Base-by-base conservation (phyloP, 805 yeast genomes). In the Myxozyma lipomycoides region DNA sequence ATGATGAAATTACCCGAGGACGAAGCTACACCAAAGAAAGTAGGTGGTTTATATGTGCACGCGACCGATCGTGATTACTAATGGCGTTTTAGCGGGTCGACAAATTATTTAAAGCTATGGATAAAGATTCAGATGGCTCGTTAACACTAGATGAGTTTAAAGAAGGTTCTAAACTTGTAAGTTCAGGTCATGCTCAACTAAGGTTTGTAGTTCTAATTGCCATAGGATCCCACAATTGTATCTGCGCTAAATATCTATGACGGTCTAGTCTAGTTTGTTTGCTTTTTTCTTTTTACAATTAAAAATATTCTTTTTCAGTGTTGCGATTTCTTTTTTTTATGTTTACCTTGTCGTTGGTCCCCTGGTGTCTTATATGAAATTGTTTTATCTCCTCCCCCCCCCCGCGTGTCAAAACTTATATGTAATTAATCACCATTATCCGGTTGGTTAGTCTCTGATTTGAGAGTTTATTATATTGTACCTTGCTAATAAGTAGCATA, bases 1-100 rank as follows among this genome's bases (percentile, higher is more conserved):
- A 88, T 90, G 91, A 95, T 90, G 51, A 82, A 82, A 55, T 74
- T 89, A 46, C 86, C 87, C 18, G 91, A 82, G 21, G 96, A 90
- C 64, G 98, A 90, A 62, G 79, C 82, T 40, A 89, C 98, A 0
- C 98, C 98, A 0, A 96, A 90, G 62, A 73, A 82, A 59, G 62
- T 59, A 45, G 3, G 51, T 37, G n/a, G n/a, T n/a, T n/a, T n/a
- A 24, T 18, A 32, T 4, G 39, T 19, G 9, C 19, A n/a, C 15
- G 19, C n/a, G n/a, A 23, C 3, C 18, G 19, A 3, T 4, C 17
- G 40, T 3, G 19, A n/a, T 21, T 3, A 38, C 30, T 38, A n/a
- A n/a, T 17, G 32, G 15, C 9, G 9, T 7, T 35, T 7, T 21
- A 59, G 58, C 76, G 98, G 55, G 88, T 87, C 1, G 77, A 80